A percentile compares a stretch with the other conserved stretches of the same genome.
Evolutionary conservation across 371 early-diverging fungal genomes (phyloP).

Genomic region (Mortierella sp.): DNA sequence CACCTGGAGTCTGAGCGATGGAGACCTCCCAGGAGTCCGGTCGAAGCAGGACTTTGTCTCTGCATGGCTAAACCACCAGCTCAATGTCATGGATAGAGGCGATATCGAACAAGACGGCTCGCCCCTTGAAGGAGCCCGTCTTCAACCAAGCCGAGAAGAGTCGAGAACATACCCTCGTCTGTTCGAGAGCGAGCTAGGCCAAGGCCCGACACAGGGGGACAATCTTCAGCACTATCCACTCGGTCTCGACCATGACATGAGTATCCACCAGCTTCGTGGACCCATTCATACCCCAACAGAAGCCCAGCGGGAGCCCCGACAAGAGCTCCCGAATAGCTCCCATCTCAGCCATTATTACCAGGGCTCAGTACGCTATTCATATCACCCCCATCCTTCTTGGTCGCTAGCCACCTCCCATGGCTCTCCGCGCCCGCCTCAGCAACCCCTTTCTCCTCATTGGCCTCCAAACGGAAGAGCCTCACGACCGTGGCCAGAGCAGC

Average conservation of each 20-base stretch:
- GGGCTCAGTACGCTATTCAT: slow-evolving; percentile 9
- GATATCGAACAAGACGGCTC: too few relatives aligned
- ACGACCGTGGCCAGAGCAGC: too few relatives aligned
- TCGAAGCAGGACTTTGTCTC: slow-evolving; percentile 27
- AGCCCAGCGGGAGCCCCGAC: slow-evolving; percentile 34
- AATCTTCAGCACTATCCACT: too few relatives aligned
- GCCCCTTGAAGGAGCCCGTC: too few relatives aligned
- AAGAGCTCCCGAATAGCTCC: slow-evolving; percentile 7
- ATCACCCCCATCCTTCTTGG: slow-evolving; percentile 1
- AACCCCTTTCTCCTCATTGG: neutral
- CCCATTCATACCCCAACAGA: neutral
- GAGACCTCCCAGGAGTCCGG: slow-evolving; percentile 19
- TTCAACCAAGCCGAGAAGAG: too few relatives aligned
- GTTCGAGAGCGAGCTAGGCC: too few relatives aligned
- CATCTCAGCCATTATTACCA: slow-evolving; percentile 11
- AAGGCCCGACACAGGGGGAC: too few relatives aligned
- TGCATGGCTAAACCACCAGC: slow-evolving; percentile 34
- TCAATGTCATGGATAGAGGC: neutral
- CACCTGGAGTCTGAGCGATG: slow-evolving; percentile 33
- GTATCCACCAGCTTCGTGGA: neutral
- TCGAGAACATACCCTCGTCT: too few relatives aligned
- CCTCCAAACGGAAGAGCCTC: too few relatives aligned
- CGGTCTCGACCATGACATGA: neutral
- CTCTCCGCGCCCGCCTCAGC: slow-evolving; percentile 1
- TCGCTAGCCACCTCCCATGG: neutral